Percentiles rank a stretch among this genome's conserved stretches.
Conservation (phyloP, 345 rosid genomes). For the Cochlearia excelsa region DNA sequence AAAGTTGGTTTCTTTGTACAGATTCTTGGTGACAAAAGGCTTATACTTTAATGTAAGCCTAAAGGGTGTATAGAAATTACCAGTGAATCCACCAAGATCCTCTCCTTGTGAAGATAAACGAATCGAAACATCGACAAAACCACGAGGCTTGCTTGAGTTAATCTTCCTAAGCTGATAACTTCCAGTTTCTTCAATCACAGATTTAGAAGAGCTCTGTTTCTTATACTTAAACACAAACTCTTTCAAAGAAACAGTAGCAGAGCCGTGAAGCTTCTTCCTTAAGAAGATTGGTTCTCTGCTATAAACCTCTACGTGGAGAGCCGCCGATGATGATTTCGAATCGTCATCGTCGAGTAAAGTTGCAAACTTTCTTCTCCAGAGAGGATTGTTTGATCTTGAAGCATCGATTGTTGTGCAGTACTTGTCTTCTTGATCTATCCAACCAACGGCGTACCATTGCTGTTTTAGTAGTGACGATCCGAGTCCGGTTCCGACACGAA, state of each 20-base stretch:
- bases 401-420: conserved; percentile 78
- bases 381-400: conserved; percentile 63
- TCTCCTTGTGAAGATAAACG: conserved; percentile 52
- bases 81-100: conserved; percentile 40
- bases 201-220: conserved; percentile 36
- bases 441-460: conserved; percentile 94
- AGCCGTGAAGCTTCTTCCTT: conserved; percentile 69
- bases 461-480: conserved; percentile 67
- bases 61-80: conserved; percentile 23
- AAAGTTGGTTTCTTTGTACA: too few species aligned
- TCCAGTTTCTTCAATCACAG: conserved; percentile 53
- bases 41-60: too few species aligned
- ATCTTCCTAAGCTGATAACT: conserved; percentile 78
- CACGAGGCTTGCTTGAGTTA: conserved; percentile 61
- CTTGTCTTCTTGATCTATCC: conserved; percentile 81
- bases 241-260: conserved; percentile 61
- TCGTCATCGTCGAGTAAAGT: conserved; percentile 45
- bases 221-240: conserved; percentile 58
- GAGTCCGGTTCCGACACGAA: conserved; percentile 41
- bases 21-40: too few species aligned
- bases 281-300: conserved; percentile 89
- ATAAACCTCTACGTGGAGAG: conserved; percentile 66
- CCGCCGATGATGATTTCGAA: conserved; percentile 13
- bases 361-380: conserved; percentile 81
- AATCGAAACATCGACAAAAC: conserved; percentile 76